phyloP scores from a whole-genome alignment of 352 stramenopile species.

The Phytopythium montanum region DNA sequence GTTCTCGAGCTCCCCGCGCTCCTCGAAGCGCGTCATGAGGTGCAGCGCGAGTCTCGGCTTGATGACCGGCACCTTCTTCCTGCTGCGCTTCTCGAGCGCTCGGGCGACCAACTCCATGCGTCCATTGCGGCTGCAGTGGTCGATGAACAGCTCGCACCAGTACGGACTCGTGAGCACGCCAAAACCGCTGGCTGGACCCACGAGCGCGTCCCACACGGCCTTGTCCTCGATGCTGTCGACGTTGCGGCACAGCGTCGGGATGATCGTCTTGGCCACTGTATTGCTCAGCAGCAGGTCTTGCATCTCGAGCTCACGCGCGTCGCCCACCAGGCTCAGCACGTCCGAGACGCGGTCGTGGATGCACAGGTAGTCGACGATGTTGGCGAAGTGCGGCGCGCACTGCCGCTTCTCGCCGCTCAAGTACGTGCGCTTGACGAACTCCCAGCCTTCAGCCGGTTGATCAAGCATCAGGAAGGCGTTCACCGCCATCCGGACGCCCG shows the following conservation, averaged over 20 bases:
- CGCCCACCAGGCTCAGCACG: conserved; percentile 30
- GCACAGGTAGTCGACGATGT: conserved; percentile 47
- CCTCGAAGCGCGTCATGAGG: conserved; percentile 7
- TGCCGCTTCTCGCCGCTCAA: conserved; percentile 18
- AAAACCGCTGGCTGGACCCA: conserved; percentile 29
- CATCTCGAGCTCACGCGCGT: conserved; percentile 28
- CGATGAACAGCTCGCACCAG: conserved; percentile 34
- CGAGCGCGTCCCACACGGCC: conserved; percentile 26
- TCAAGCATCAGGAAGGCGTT: conserved; percentile 55
- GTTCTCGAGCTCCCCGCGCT: conserved; percentile 1
- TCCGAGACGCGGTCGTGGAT: conserved; percentile 26
- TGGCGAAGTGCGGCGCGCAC: conserved; percentile 27
- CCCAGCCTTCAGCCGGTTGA: conserved; percentile 34
- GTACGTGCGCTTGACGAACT: conserved; percentile 30
- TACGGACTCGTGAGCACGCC: conserved; percentile 27
- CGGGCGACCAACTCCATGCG: conserved; percentile 17
- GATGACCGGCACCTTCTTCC: conserved; percentile 4
- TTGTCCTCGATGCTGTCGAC: conserved; percentile 31
- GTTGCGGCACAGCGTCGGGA: conserved; percentile 32
- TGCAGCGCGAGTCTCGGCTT: conserved; percentile 6
- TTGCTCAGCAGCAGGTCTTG: conserved; percentile 23
- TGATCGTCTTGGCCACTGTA: conserved; percentile 29
- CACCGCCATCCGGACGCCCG: conserved; percentile 42
- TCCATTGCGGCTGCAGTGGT: conserved; percentile 31
- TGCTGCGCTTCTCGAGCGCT: conserved; percentile 2